Evolutionary conservation across 257 asterid species (phyloP).

Genomic region (Coffea canephora): DNA sequence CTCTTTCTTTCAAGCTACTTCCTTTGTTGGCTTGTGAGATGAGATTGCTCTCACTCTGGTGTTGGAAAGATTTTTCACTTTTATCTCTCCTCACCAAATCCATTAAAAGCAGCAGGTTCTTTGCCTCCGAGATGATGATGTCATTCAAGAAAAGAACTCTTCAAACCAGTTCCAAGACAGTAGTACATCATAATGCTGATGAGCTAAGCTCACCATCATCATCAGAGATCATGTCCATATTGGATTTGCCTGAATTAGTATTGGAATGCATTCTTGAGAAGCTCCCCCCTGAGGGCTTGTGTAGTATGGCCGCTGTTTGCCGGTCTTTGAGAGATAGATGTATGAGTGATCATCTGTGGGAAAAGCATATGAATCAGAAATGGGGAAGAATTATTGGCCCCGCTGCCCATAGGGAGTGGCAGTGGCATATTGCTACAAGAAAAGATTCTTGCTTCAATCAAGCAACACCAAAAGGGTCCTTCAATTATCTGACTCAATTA

Average conservation of each 20-base stretch:
- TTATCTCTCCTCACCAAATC: slow-evolving; percentile 30
- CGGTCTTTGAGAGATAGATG: slow-evolving; percentile 56
- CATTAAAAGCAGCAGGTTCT: slow-evolving; percentile 22
- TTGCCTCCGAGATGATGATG: slow-evolving; percentile 27
- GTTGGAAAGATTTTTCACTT: slow-evolving; percentile 49
- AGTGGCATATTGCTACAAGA: slow-evolving; percentile 39
- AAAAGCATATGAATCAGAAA: slow-evolving; percentile 52
- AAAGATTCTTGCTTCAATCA: slow-evolving; percentile 49
- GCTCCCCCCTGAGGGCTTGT: slow-evolving; percentile 72
- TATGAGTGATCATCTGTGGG: slow-evolving; percentile 66
- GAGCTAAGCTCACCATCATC: slow-evolving; percentile 6
- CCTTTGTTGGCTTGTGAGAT: slow-evolving; percentile 67
- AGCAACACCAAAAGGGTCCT: slow-evolving; percentile 38
- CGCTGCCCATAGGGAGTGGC: slow-evolving; percentile 58
- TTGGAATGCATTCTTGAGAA: slow-evolving; percentile 77
- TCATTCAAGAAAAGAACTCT: slow-evolving; percentile 30
- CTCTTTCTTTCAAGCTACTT: slow-evolving; percentile 56
- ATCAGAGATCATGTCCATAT: slow-evolving; percentile 29
- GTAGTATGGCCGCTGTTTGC: slow-evolving; percentile 63
- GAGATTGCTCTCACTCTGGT: slow-evolving; percentile 54
- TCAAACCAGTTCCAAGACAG: slow-evolving; percentile 14
- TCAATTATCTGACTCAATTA: slow-evolving; percentile 34
- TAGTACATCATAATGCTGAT: slow-evolving; percentile 21
- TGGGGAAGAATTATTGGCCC: slow-evolving; percentile 69
- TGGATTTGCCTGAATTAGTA: slow-evolving; percentile 83